A percentile compares a stretch with the other conserved stretches of the same genome.
These are phyloP conservation scores for Diplodia intermedia DNA, from an alignment of 2,329 filamentous ascomycete genomes.

Conservation along the genomic window DNA sequence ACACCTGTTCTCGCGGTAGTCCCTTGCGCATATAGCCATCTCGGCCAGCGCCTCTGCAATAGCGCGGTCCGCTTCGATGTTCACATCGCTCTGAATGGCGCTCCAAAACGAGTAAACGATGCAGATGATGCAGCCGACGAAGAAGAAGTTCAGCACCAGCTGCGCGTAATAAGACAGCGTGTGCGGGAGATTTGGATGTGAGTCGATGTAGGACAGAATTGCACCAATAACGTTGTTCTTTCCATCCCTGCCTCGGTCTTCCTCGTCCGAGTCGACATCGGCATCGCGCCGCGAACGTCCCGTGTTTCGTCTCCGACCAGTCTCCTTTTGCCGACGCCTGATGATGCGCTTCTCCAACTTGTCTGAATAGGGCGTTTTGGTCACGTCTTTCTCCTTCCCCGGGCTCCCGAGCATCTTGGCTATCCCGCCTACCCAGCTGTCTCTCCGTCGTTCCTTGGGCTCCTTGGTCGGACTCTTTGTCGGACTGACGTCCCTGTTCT, in stretches of 20 bases:
- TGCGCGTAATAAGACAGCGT: conserved; percentile 72
- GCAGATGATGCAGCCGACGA: conserved; percentile 66
- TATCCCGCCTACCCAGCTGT: conserved; percentile 41
- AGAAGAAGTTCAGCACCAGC: conserved; percentile 68
- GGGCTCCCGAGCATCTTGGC: conserved; percentile 36
- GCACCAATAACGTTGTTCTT: conserved; percentile 48
- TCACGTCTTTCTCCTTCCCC: conserved; percentile 40
- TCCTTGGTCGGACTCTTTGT: conserved; percentile 46
- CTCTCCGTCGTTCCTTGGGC: conserved; percentile 35
- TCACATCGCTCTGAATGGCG: conserved; percentile 76
- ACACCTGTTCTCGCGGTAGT: conserved; percentile 81
- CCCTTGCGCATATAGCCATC: conserved; percentile 73
- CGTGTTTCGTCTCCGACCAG: conserved; percentile 41
- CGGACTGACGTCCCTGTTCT: conserved; percentile 34
- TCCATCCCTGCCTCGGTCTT: conserved; percentile 35
- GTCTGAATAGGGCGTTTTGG: conserved; percentile 48
- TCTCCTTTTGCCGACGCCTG: conserved; percentile 45
- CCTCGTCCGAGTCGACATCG: conserved; percentile 37
- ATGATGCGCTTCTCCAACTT: conserved; percentile 50
- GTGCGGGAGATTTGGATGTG: conserved; percentile 69
- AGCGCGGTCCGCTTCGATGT: conserved; percentile 72
- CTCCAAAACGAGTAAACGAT: conserved; percentile 72
- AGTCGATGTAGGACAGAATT: conserved; percentile 68
- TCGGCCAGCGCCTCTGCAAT: conserved; percentile 73
- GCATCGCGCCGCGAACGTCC: conserved; percentile 34